A percentile compares a stretch with the other conserved stretches of the same genome.
phyloP scores from a whole-genome alignment of 192 early-diverging fungal genomes.

The Geranomyces michiganensis region DNA sequence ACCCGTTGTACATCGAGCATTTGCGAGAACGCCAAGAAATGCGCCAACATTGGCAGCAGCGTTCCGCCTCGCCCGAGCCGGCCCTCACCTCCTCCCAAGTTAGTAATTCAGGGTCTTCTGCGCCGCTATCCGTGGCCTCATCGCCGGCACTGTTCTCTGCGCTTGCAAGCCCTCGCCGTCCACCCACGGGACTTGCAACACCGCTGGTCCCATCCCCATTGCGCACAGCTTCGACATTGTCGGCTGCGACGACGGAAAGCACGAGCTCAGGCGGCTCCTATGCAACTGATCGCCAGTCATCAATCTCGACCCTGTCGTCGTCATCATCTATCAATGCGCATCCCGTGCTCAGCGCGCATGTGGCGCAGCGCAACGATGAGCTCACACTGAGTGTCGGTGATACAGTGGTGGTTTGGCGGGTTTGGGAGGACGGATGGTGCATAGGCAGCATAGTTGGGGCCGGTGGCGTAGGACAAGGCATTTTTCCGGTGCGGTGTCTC shows the following conservation, averaged over 20 bases:
- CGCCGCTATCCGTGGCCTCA: background rate
- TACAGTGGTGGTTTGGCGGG: constrained; percentile 20
- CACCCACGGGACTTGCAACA: background rate
- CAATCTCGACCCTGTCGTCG: background rate
- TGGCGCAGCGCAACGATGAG: constrained; percentile 16
- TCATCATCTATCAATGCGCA: background rate
- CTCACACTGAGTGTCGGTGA: constrained; percentile 6
- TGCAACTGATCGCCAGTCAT: background rate
- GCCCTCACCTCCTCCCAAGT: background rate
- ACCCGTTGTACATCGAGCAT: constrained; percentile 13
- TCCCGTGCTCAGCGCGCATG: background rate
- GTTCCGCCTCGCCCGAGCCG: background rate
- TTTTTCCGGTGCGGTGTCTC: constrained; percentile 23
- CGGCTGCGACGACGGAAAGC: background rate
- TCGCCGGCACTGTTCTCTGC: background rate
- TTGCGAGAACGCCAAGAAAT: constrained; percentile 29
- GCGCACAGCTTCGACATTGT: constrained; percentile 7
- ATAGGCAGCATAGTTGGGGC: background rate
- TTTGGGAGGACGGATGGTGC: constrained; percentile 33
- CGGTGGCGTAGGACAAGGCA: constrained; percentile 3
- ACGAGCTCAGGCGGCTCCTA: too few species aligned
- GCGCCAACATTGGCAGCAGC: constrained; percentile 21
- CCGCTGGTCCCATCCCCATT: background rate
- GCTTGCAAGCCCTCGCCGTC: background rate
- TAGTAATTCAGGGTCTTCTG: background rate